Evolutionary conservation across 1,139 yeast species (phyloP), one percentile per base, ranked within the genome.

Genomic region (Candida tropicalis): DNA sequence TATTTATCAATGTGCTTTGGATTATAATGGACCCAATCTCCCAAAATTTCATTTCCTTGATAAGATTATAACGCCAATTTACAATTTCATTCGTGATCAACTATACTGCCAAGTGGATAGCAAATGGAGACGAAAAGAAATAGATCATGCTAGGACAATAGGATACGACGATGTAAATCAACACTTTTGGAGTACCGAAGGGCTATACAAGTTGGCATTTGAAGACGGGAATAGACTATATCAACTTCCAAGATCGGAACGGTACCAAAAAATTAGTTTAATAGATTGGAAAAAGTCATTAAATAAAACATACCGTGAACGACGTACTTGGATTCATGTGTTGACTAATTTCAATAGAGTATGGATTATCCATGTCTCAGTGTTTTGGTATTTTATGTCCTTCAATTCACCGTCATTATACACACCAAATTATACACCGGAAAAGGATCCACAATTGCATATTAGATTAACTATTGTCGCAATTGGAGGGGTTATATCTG

Each of bases 101-200:
- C 78, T 73, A 43, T 74, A 66, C 46, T 63, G 62, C 25, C 34
- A 53, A 1, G 49, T 57, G 6, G 70, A 70, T 28, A 79, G 73
- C 0, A 52, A 56, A 2, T 75, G 76, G 68, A 59, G 71, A 2
- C 73, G 75, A 48, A 70, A 71, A 31, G 83, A 77, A 42, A 76
- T 71, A 40, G 97, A 89, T 58, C 97, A 89, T 57, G 69, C 76
- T 46, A 68, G 74, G 31, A 76, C 82, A 2, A 82, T 89, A 48
- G 96, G 97, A 0, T 89, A 89, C 57, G 97, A 89, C 60, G 97
- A 89, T 59, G 73, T 87, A 41, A 89, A 89, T 59, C 96, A 86
- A 57, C 70, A 85, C 17, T 89, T 89, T 57, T 89, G 97, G 97
- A 82, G 82, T 51, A 75, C 79, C 0, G 75, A 79, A 44, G 88